phyloP scores from a whole-genome alignment of 1,284 basidiomycete species.

The Microbotryum silenes-acaulis region DNA sequence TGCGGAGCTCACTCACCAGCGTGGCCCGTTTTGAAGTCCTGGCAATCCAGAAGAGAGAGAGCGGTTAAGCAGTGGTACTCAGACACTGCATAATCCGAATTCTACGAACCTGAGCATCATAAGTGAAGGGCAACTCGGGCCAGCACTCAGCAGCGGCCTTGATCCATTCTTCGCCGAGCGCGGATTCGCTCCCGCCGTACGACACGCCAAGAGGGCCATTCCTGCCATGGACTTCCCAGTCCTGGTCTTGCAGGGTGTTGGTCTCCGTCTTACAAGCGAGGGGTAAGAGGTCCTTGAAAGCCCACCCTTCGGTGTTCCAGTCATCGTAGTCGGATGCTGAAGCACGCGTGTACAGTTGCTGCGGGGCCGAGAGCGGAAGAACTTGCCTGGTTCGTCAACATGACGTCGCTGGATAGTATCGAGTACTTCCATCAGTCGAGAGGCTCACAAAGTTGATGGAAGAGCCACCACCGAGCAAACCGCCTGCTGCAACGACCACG shows the following conservation, averaged over 20 bases:
- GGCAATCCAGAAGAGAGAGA: neutral
- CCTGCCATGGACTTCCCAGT: conserved; percentile 1
- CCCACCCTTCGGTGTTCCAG: conserved; percentile 4
- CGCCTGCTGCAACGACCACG: conserved; percentile 56
- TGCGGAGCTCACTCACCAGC: neutral
- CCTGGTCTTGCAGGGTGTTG: neutral
- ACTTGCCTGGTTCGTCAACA: neutral
- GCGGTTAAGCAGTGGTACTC: too few relatives aligned
- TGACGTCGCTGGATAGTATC: neutral
- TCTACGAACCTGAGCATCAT: neutral
- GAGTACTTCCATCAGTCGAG: too few relatives aligned
- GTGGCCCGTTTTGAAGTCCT: conserved; percentile 6
- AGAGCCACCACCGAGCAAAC: conserved; percentile 5
- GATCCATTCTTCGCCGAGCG: neutral
- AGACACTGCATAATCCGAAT: too few relatives aligned
- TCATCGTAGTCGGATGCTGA: conserved; percentile 2
- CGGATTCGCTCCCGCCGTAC: neutral
- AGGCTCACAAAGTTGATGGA: neutral
- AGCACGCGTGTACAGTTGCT: conserved; percentile 2
- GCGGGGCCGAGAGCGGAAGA: too few relatives aligned
- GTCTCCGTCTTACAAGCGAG: neutral
- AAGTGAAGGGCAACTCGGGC: neutral
- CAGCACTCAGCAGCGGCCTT: neutral
- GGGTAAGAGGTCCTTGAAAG: neutral
- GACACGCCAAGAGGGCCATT: conserved; percentile 1